A percentile compares a stretch with the other conserved stretches of the same genome.
Evolutionary conservation across 73 alveolate genomes (phyloP).

Genomic region (Paramecium pentaurelia): DNA sequence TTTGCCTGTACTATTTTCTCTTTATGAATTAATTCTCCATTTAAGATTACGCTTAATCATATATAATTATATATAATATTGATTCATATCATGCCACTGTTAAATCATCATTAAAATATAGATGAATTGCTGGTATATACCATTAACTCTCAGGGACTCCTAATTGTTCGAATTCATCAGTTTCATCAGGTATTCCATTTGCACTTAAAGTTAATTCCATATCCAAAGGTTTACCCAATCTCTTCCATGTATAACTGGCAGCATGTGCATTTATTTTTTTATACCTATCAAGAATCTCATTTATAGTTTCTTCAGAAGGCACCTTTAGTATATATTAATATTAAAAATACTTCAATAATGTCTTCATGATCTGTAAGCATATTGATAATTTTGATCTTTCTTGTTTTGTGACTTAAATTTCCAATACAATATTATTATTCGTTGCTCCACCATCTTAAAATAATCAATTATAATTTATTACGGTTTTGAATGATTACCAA

Average conservation of each 20-base stretch:
- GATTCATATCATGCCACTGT: constrained; percentile 76
- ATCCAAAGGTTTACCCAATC: constrained; percentile 97
- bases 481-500: constrained; percentile 16
- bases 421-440: constrained; percentile 83
- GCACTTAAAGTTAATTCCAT: constrained; percentile 97
- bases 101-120: constrained; percentile 97
- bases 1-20: neutral
- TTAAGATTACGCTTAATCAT: neutral
- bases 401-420: constrained; percentile 78
- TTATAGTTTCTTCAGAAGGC: constrained; percentile 89
- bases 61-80: neutral
- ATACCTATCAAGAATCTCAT: constrained; percentile 96
- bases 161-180: constrained; percentile 84
- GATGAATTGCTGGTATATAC: constrained; percentile 97
- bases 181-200: constrained; percentile 97
- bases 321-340: neutral
- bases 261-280: constrained; percentile 89
- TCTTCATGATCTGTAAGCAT: constrained; percentile 94
- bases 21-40: constrained; percentile 30
- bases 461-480: neutral
- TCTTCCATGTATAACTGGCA: constrained; percentile 98
- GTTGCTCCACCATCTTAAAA: constrained; percentile 94
- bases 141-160: constrained; percentile 90
- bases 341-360: constrained; percentile 83
- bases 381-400: constrained; percentile 90